These are phyloP conservation scores for Phytophthora pinifolia DNA, from an alignment of 352 stramenopile species.

Conservation along the genomic window DNA sequence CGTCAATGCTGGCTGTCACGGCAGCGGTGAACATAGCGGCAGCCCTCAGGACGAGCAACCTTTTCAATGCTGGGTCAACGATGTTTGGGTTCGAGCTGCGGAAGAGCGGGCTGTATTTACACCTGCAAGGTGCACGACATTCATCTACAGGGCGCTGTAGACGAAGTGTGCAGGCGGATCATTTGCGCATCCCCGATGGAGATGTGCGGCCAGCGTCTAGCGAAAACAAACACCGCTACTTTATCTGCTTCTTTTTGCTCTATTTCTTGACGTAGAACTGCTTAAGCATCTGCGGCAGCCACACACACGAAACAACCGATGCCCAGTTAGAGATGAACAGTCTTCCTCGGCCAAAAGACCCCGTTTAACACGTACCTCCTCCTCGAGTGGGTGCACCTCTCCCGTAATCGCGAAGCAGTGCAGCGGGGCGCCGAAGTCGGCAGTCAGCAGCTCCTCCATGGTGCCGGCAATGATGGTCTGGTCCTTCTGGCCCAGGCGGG, in stretches of 20 bases:
- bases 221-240: too few relatives aligned
- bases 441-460: conserved; percentile 91
- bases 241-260: conserved; percentile 4
- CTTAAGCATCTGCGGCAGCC: conserved; percentile 49
- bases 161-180: too few relatives aligned
- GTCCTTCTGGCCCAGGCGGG: conserved; percentile 92
- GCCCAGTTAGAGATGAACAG: background rate
- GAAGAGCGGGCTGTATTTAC: too few relatives aligned
- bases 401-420: conserved; percentile 97
- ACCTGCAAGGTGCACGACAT: too few relatives aligned
- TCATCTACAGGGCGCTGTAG: too few relatives aligned
- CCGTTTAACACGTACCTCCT: conserved; percentile 81
- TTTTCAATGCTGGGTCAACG: too few relatives aligned
- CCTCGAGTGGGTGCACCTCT: conserved; percentile 95
- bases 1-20: too few relatives aligned
- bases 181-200: too few relatives aligned
- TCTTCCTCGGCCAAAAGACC: background rate
- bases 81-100: too few relatives aligned
- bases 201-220: too few relatives aligned
- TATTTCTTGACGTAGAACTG: conserved; percentile 56
- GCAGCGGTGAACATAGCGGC: too few relatives aligned
- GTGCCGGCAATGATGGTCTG: conserved; percentile 95
- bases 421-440: conserved; percentile 96
- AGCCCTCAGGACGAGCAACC: too few relatives aligned
- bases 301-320: conserved; percentile 7